A percentile compares a stretch with the other conserved stretches of the same genome.
These are phyloP conservation scores for Rhizopogon vinicolor DNA, from an alignment of 768 basidiomycete species.

Conservation along the genomic window DNA sequence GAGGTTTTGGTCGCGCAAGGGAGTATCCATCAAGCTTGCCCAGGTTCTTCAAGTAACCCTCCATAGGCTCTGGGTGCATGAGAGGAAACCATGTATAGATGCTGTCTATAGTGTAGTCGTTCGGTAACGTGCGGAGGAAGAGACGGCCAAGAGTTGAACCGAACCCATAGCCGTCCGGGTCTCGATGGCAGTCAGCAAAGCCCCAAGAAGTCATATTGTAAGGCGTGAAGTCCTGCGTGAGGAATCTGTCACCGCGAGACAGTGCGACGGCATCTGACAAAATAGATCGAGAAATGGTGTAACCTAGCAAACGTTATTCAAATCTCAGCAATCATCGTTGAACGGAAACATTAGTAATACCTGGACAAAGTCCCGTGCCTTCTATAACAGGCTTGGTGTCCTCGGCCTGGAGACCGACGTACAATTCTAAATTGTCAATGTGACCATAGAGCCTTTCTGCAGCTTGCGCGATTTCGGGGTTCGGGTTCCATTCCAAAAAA, in stretches of 20 bases:
- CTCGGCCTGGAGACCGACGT: constrained; percentile 78
- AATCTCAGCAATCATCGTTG: not conserved
- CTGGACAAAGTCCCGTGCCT: constrained; percentile 83
- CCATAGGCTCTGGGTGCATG: constrained; percentile 74
- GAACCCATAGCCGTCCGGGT: constrained; percentile 65
- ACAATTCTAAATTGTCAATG: constrained; percentile 75
- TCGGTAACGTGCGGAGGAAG: constrained; percentile 68
- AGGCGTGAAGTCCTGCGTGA: constrained; percentile 78
- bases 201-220: constrained; percentile 82
- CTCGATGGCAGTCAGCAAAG: constrained; percentile 76
- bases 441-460: constrained; percentile 77
- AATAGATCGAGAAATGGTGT: constrained; percentile 82
- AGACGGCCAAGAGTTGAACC: constrained; percentile 68
- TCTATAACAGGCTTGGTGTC: constrained; percentile 71
- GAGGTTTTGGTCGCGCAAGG: constrained; percentile 41
- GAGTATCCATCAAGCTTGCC: constrained; percentile 52
- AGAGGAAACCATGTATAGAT: constrained; percentile 87
- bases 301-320: constrained; percentile 38
- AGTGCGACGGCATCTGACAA: constrained; percentile 83
- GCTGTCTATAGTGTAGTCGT: constrained; percentile 63
- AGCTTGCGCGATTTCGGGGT: constrained; percentile 60
- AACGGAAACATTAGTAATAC: constrained; percentile 27
- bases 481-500: constrained; percentile 81
- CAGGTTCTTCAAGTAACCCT: constrained; percentile 50
- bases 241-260: constrained; percentile 80